Conservation (phyloP, 2,329 filamentous ascomycete species). For the Hymenoscyphus repandus region DNA sequence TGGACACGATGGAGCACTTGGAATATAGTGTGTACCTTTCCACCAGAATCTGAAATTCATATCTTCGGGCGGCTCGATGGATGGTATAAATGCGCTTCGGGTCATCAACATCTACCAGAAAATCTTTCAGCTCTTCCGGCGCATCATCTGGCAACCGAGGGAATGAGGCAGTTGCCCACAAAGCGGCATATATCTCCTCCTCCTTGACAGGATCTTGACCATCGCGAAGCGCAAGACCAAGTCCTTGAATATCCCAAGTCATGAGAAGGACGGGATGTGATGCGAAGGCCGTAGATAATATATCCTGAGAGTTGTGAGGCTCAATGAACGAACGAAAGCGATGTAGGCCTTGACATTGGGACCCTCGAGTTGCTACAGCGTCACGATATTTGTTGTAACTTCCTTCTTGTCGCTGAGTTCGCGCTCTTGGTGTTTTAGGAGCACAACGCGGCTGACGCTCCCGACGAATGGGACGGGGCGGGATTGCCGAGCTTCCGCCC, state of each 20-base stretch:
- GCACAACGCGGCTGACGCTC: too few relatives aligned
- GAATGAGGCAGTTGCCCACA: slow-evolving; percentile 59
- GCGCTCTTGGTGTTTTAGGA: too few relatives aligned
- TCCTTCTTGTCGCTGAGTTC: too few relatives aligned
- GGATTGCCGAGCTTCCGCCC: too few relatives aligned
- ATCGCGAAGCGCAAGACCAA: background rate
- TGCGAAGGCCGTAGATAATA: background rate
- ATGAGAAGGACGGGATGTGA: background rate
- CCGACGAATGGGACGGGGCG: too few relatives aligned
- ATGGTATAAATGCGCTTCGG: slow-evolving; percentile 57
- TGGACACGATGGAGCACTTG: too few relatives aligned
- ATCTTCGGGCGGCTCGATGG: slow-evolving; percentile 54
- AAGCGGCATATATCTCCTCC: slow-evolving; percentile 42
- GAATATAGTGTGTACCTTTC: slow-evolving; percentile 48
- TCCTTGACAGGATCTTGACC: slow-evolving; percentile 19
- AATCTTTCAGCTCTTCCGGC: slow-evolving; percentile 49
- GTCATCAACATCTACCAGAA: slow-evolving; percentile 55
- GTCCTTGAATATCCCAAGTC: slow-evolving; percentile 6
- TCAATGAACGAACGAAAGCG: background rate
- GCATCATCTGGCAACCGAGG: slow-evolving; percentile 55
- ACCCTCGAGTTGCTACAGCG: too few relatives aligned
- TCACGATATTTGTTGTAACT: too few relatives aligned
- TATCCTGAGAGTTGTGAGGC: background rate
- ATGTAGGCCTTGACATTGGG: too few relatives aligned
- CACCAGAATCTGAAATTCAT: slow-evolving; percentile 61